phyloP scores from a whole-genome alignment of 495 filamentous ascomycete species.

The Oleoguttula mirabilis region DNA sequence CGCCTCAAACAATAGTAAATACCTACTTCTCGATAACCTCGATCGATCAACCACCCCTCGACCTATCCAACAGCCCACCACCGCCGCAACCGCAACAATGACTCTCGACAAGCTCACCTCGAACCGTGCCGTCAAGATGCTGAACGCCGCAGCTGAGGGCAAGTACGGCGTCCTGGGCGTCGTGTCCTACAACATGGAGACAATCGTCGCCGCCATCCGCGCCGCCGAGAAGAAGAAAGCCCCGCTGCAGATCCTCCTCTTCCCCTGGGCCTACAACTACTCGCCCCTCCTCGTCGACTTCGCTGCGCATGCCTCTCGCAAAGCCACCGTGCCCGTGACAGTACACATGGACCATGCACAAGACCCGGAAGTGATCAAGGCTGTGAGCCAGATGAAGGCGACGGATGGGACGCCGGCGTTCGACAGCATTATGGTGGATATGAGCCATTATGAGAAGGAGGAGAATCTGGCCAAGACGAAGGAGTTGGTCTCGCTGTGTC shows the following conservation, averaged over 20 bases:
- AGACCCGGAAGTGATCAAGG: constrained; percentile 22
- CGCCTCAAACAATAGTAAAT: too few species aligned
- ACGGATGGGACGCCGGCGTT: constrained; percentile 21
- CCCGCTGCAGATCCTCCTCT: constrained; percentile 71
- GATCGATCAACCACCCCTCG: background rate
- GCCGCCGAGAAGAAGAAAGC: constrained; percentile 64
- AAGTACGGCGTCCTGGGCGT: constrained; percentile 63
- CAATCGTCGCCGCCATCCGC: constrained; percentile 64
- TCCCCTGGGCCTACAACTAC: constrained; percentile 74
- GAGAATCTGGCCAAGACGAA: constrained; percentile 63
- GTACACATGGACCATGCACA: constrained; percentile 29
- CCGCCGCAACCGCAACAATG: background rate
- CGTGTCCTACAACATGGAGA: constrained; percentile 70
- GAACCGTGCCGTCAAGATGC: constrained; percentile 57
- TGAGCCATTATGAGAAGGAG: constrained; percentile 59
- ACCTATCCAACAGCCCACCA: too few species aligned
- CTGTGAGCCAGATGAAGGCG: constrained; percentile 13
- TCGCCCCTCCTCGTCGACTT: constrained; percentile 52
- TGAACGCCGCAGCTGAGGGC: constrained; percentile 51
- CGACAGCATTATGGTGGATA: constrained; percentile 30
- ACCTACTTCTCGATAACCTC: background rate
- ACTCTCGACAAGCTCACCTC: constrained; percentile 8
- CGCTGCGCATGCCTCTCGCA: constrained; percentile 49
- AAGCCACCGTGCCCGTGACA: constrained; percentile 36
- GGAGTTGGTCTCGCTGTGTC: constrained; percentile 59